phyloP scores from a whole-genome alignment of 257 asterid species.

The Solanum lycopersicoides region DNA sequence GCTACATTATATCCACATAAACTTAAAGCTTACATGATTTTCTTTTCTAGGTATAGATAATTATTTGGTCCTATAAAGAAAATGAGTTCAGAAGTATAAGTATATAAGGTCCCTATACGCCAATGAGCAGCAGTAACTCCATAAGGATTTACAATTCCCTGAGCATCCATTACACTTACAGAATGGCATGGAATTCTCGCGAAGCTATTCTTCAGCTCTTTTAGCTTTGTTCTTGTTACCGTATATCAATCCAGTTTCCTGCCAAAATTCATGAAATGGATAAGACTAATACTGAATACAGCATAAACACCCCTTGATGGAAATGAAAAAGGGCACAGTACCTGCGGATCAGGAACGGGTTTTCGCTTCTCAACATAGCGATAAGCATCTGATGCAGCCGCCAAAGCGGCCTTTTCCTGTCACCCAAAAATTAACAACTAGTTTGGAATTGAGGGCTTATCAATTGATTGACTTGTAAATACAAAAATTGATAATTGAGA shows the following conservation, averaged over 20 bases:
- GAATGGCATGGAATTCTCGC: neutral
- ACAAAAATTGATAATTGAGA: neutral
- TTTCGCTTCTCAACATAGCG: slow-evolving; percentile 70
- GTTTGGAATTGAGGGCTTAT: neutral
- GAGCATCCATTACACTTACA: slow-evolving; percentile 10
- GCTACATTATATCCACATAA: neutral
- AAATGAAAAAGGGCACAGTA: neutral
- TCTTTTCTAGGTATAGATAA: neutral
- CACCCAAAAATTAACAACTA: neutral
- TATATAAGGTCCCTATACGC: neutral
- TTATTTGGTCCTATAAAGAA: neutral
- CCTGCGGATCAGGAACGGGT: slow-evolving; percentile 94
- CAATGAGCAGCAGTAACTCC: neutral
- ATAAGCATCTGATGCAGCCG: slow-evolving; percentile 55
- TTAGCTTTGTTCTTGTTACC: slow-evolving; percentile 47
- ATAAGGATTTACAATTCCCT: slow-evolving; percentile 1
- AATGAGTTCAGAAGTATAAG: neutral
- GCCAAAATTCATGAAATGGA: slow-evolving; percentile 6
- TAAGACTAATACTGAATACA: neutral
- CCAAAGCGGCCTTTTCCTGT: slow-evolving; percentile 72
- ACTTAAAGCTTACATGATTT: neutral
- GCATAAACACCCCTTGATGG: neutral
- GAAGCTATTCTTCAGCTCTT: slow-evolving; percentile 23
- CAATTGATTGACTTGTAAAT: neutral
- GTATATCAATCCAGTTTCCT: slow-evolving; percentile 74